Evolutionary conservation across 75 land plant species (phyloP), one percentile per base, ranked within the genome.

Genomic region (Chamaecyparis obtusa): DNA sequence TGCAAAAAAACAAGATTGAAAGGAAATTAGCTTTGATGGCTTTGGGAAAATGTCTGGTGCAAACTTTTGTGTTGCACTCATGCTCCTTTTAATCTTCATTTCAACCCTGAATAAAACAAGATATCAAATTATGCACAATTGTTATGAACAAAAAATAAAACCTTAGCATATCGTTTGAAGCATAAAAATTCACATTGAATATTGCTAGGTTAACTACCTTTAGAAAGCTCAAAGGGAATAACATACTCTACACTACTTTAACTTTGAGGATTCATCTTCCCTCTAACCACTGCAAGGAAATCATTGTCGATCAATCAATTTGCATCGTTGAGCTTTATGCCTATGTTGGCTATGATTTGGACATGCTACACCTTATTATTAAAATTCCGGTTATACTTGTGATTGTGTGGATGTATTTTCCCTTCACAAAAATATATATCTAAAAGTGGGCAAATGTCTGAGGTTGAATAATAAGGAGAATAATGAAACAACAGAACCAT

Each of bases 1-100:
- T n/a, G n/a, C n/a, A n/a, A n/a, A n/a, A n/a, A n/a, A n/a, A n/a
- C n/a, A n/a, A n/a, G n/a, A n/a, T n/a, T n/a, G n/a, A n/a, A n/a
- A n/a, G n/a, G n/a, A n/a, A n/a, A n/a, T n/a, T 86, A 97, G 79
- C 89, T 97, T 97, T 8, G 99, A 90, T 57, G 95, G 95, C 89
- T 97, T 97, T 1, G 99, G 99, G 87, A 97, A 97, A 79, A 97
- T 96, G 39, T 96, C 98, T 0, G 98, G 99, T 0, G 99, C 96
- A 89, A 97, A 97, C 87, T 97, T 96, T 92, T 95, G 95, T 14
- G 98, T 96, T 9, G 98, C 98, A 88, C 94, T 93, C 69, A 96
- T 69, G 87, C 99, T 97, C 9, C 99, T 98, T 86, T 96, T 97
- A 13, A 97, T 88, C 89, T 95, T 96, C 94, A 97, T 93, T 79